Base-by-base conservation (phyloP, 495 filamentous ascomycete species). In the Tetracladium setigerum region DNA sequence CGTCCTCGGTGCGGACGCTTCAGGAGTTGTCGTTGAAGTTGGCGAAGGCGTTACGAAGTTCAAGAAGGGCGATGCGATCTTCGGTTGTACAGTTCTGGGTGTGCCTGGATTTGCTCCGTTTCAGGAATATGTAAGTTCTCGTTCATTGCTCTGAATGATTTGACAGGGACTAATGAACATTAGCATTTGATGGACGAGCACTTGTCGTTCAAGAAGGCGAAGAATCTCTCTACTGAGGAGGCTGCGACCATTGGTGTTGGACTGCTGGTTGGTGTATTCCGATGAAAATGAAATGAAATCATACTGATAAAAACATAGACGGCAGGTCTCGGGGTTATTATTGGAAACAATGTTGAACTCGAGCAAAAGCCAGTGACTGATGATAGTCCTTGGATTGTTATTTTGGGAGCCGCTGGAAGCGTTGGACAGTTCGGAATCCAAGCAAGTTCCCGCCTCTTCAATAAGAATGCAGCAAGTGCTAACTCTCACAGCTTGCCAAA, bases 341-440 rank as follows among this genome's bases (percentile, higher is more conserved):
- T 49, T 9, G 63, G 61, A 2, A 59, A 55, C 2, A 56, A 50
- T 24, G 34, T 70, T 0, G 55, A 52, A 2, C 48, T 70, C 8
- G 53, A 58, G 1, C 42, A 60, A 1, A 50, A 55, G 11, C 45
- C 53, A 3, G 45, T 53, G 0, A 33, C 40, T 12, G 30, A 49
- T n/a, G 64, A 57, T 33, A 58, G 69, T 16, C 61, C 67, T 44
- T 73, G 70, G 70, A 48, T 67, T 10, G 46, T 73, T 11, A 55
- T 73, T 17, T 55, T 72, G 38, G 70, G 70, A 1, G 69, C 63
- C 1, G 61, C 63, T 18, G 65, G 70, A 14, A 62, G 52, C 13
- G 68, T 74, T 5, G 71, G 71, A 1, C 65, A 68, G 54, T 70
- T 55, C 37, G 60, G 56, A 0, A 57, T 65, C 1, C 67, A 70